phyloP scores from a whole-genome alignment of 2,329 filamentous ascomycete genomes.

The Fusarium austroafricanum region DNA sequence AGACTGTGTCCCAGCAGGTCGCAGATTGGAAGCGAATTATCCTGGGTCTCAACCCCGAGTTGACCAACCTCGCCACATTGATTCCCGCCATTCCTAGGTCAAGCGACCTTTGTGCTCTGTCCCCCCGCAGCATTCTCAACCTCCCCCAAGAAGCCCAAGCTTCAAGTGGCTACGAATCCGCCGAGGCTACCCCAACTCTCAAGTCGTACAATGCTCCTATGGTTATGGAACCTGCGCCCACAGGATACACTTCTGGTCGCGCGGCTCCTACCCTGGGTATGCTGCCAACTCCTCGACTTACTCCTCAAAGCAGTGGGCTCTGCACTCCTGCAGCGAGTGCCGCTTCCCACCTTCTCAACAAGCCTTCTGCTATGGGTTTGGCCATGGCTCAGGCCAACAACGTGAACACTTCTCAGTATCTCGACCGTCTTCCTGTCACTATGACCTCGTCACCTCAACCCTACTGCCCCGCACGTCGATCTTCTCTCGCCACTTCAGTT shows the following conservation, averaged over 20 bases:
- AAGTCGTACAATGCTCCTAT: slow-evolving; percentile 56
- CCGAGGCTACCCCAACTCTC: slow-evolving; percentile 56
- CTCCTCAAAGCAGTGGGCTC: slow-evolving; percentile 66
- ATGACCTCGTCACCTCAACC: slow-evolving; percentile 65
- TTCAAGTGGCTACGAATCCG: slow-evolving; percentile 52
- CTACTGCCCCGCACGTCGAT: slow-evolving; percentile 64
- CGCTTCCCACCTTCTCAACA: slow-evolving; percentile 61
- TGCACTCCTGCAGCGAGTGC: slow-evolving; percentile 71
- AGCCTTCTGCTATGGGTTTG: slow-evolving; percentile 68
- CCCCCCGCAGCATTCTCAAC: slow-evolving; percentile 59
- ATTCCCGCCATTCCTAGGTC: slow-evolving; percentile 50
- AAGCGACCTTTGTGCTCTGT: slow-evolving; percentile 53
- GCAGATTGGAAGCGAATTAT: slow-evolving; percentile 70
- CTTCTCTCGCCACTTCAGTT: slow-evolving; percentile 71
- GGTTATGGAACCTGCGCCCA: slow-evolving; percentile 61
- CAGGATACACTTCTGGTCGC: slow-evolving; percentile 59
- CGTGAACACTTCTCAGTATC: slow-evolving; percentile 58
- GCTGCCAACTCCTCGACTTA: slow-evolving; percentile 69
- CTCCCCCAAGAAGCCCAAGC: slow-evolving; percentile 53
- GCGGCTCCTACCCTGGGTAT: slow-evolving; percentile 65
- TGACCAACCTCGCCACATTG: slow-evolving; percentile 70
- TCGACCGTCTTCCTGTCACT: slow-evolving; percentile 64
- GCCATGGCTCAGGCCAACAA: slow-evolving; percentile 68
- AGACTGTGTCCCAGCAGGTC: slow-evolving; percentile 59
- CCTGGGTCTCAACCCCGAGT: slow-evolving; percentile 64